Base-by-base conservation (phyloP, 106 monocot genomes). In the Agapanthus africanus region DNA sequence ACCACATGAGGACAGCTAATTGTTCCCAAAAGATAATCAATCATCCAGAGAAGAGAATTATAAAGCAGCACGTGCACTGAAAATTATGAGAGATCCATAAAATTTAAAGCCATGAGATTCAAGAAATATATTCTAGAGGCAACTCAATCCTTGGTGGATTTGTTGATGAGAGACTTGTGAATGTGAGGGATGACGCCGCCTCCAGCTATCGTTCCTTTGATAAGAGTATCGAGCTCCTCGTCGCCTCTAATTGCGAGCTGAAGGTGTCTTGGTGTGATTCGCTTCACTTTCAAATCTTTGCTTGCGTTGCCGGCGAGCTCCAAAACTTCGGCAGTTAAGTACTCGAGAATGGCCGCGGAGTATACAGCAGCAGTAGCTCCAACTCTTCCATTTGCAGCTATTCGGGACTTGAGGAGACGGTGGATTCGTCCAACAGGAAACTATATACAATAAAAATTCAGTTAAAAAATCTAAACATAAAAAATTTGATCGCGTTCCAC, bases 131-230 rank as follows among this genome's bases (percentile, higher is more conserved):
- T 2, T 14, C 4, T 44, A 44, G 10, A 4, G 14, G 27, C 7
- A 30, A 19, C 23, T 39, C 38, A 77, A 15, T 72, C 72, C 40
- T 78, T 78, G 36, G 78, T 60, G 26, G 78, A 78, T 51, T 78
- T 78, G 72, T 78, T 78, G 67, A 78, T 78, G 72, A 78, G 78
- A 38, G 78, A 78, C 37, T 78, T 78, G 59, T 78, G 78, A 51
- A 78, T 72, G 59, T 78, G 78, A 32, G 78, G 77, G 54, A 77
- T 77, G 18, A 77, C 77, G 22, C 77, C 77, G 33, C 77, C 77
- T 42, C 77, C 77, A 0, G 78, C 78, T 50, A 78, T 78, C 44
- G 77, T 71, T 33, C 77, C 77, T 44, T 78, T 78, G 47, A 78
- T 78, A 40, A 71, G 72, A 6, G 78, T 78, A 22, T 78, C 78